phyloP scores from a whole-genome alignment of 2,329 filamentous ascomycete genomes.

The Rachicladosporium sp. region DNA sequence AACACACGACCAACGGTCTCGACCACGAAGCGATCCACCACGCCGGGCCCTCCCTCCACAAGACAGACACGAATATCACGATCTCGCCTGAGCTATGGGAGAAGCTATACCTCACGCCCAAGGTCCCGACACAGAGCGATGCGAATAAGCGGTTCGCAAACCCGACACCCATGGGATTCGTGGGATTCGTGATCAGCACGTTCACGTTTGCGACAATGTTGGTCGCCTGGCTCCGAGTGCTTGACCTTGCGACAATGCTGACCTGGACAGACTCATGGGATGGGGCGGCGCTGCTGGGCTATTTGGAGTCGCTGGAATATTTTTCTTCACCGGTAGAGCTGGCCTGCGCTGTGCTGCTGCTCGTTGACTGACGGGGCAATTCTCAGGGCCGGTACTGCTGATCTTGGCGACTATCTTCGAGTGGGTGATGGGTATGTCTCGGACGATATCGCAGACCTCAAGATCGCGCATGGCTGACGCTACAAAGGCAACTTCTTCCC shows the following conservation, averaged over 20 bases:
- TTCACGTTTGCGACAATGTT: constrained; percentile 29
- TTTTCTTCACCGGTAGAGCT: constrained; percentile 25
- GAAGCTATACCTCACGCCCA: constrained; percentile 20
- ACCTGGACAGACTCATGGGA: no score
- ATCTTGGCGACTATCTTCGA: constrained; percentile 38
- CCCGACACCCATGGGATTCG: constrained; percentile 19
- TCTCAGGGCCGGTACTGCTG: constrained; percentile 34
- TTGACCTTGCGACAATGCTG: no score
- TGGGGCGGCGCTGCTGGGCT: constrained; percentile 24
- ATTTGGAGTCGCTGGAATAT: constrained; percentile 26
- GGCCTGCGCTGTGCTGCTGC: no score
- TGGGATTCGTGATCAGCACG: constrained; percentile 28
- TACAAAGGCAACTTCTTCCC: constrained; percentile 1
- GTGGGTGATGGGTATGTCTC: constrained; percentile 31
- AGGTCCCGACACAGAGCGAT: constrained; percentile 13
- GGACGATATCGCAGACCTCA: no score
- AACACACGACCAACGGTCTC: no score
- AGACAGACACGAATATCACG: constrained; percentile 10
- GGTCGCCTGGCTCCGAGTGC: constrained; percentile 21
- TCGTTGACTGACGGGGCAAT: no score
- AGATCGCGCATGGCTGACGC: constrained; percentile 11
- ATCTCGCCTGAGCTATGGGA: constrained; percentile 21
- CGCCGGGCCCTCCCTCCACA: constrained; percentile 1
- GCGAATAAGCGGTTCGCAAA: constrained; percentile 16
- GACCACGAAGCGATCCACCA: not conserved